Evolutionary conservation across 2,329 filamentous ascomycete species (phyloP), one percentile per base, ranked within the genome.

Genomic region (Nemania sp.): DNA sequence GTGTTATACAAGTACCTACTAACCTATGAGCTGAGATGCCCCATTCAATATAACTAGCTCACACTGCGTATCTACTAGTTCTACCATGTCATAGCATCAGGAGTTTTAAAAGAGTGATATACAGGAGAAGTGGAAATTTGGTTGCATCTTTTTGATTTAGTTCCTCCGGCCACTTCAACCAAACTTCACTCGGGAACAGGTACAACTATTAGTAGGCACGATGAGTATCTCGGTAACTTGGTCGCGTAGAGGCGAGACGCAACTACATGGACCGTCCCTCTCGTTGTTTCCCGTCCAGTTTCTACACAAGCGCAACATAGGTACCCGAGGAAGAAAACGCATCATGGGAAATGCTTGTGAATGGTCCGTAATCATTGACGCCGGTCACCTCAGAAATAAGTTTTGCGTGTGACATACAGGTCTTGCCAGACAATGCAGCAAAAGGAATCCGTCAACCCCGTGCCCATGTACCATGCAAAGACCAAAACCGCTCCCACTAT

Each of bases 281-380:
- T n/a, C 32, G 43, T n/a, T n/a, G n/a, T n/a, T n/a, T n/a, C n/a
- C n/a, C 32, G 51, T 43, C 32, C 27, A 43, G 10, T 20, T 32
- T 57, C 59, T 60, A 35, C 43, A 53, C 53, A 64, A 53, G 18
- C 60, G 45, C 35, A 70, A 45, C 15, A 2, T 43, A 51, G 38
- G 52, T 20, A 52, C 35, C 62, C 38, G 35, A 24, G 38, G 61
- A 26, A 59, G 22, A 56, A 38, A 47, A 57, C 29, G 38, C 51
- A 66, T 54, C 38, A 59, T 55, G 26, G 51, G 26, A 56, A 61
- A 62, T 75, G 70, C 67, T 77, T 85, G 81, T 82, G 82, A 88
- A 84, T 88, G 87, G 67, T 87, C 86, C 87, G 83, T 89, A 71
- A 85, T 87, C 81, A 83, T 82, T 87, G 87, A 90, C 87, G 87